Evolutionary conservation across 2,329 filamentous ascomycete species (phyloP).

Genomic region (Alternaria panax): DNA sequence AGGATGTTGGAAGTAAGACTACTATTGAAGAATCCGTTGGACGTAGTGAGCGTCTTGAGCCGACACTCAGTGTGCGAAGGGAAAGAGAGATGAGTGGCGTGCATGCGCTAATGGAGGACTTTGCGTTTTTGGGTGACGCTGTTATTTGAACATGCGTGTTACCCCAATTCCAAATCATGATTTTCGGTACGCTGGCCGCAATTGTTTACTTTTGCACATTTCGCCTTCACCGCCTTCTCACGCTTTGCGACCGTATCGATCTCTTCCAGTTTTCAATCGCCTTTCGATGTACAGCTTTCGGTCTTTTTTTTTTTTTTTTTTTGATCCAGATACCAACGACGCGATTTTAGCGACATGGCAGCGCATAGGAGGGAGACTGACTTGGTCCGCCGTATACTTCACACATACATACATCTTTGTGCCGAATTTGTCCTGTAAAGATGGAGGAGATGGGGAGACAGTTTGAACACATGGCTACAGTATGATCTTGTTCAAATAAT

Average conservation of each 20-base stretch:
- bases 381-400: not conserved
- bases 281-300: conserved; percentile 6
- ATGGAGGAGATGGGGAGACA: not conserved
- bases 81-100: conserved; percentile 35
- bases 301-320: not conserved
- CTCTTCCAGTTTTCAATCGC: not conserved
- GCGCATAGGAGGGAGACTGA: not conserved
- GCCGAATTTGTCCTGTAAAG: not conserved
- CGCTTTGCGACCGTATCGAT: not conserved
- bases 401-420: not conserved
- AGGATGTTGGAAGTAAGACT: conserved; percentile 34
- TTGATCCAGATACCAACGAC: not conserved
- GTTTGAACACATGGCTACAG: not conserved
- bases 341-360: conserved; percentile 1
- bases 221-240: not conserved
- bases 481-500: not conserved
- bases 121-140: conserved; percentile 42
- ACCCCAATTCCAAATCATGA: not conserved
- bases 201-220: not conserved
- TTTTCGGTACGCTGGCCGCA: not conserved
- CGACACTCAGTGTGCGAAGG: conserved; percentile 22
- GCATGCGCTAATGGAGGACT: conserved; percentile 42
- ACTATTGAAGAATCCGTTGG: conserved; percentile 33
- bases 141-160: conserved; percentile 31
- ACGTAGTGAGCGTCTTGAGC: not conserved